Evolutionary conservation across 495 filamentous ascomycete species (phyloP), one percentile per base, ranked within the genome.

Genomic region (Penicillium coprophilum): DNA sequence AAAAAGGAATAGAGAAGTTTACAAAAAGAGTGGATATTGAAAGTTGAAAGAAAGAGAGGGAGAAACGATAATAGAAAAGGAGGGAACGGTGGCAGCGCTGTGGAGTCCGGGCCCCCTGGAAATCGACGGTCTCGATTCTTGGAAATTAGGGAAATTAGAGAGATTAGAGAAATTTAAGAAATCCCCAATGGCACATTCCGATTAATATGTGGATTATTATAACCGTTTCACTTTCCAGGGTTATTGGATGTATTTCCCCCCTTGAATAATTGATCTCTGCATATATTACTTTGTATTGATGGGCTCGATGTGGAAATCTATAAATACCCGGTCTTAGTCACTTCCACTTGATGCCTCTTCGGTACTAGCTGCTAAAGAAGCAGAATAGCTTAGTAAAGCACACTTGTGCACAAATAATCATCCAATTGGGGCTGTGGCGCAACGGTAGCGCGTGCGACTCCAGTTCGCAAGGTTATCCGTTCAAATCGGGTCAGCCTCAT

Each of bases 381-480:
- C n/a, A n/a, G n/a, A n/a, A n/a, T 27, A 27, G 24, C 24, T 27
- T 27, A 0, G 4, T 27, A 27, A 27, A 5, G 24, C 24, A 0
- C 0, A 27, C 4, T 5, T 4, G 24, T 4, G 15, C 27, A 46
- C 23, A n/a, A 7, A 7, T 2, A 1, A 11, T 24, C 21, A 50
- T 30, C 17, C 23, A 34, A 4, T 34, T 60, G 58, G 53, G 58
- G 53, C 58, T 57, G 53, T 61, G 59, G 59, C 60, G 60, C 60
- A 63, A 63, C 53, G 60, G 60, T 63, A 63, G 60, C 60, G 60
- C 56, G 56, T 63, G 48, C 58, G 58, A 60, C 53, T 60, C 58
- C 58, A 60, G 58, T 55, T 59, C 57, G 57, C 41, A 59, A 59
- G 57, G 57, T 59, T 59, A 50, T 50, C 57, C 44, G 57, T 36